phyloP scores from a whole-genome alignment of 106 monocot genomes.

The Dactylorhiza incarnata region DNA sequence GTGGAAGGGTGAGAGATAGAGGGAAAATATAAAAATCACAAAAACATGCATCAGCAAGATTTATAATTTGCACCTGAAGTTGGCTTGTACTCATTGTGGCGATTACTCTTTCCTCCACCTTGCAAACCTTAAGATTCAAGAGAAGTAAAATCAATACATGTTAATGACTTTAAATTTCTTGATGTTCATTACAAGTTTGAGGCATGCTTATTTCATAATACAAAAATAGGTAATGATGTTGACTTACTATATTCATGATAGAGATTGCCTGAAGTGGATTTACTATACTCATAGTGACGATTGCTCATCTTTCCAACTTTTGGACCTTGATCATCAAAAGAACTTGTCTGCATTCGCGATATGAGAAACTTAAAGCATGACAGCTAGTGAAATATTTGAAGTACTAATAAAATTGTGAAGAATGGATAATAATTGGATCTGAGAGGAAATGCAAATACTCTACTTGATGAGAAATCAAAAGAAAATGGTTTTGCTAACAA shows the following conservation, averaged over 20 bases:
- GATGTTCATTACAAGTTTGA: background rate
- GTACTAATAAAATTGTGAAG: background rate
- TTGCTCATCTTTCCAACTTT: constrained; percentile 7
- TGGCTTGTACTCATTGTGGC: constrained; percentile 5
- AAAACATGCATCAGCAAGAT: background rate
- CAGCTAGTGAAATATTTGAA: background rate
- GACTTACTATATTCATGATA: constrained; percentile 7
- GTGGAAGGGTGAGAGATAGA: background rate
- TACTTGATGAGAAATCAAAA: constrained; percentile 1
- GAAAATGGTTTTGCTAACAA: background rate
- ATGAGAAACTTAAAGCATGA: background rate
- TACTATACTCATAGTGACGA: constrained; percentile 2
- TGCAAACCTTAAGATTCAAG: constrained; percentile 5
- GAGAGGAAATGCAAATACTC: background rate
- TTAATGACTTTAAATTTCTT: background rate
- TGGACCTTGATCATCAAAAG: constrained; percentile 2
- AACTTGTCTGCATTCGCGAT: background rate
- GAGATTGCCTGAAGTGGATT: constrained; percentile 6
- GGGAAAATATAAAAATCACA: background rate
- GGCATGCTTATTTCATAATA: background rate
- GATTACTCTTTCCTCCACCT: constrained; percentile 7
- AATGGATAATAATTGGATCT: background rate
- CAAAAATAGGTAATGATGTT: background rate
- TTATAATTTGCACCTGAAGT: background rate
- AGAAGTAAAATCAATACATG: background rate